Percentiles rank a stretch among this genome's conserved stretches.
Conservation (phyloP, 805 yeast species). For the Cyberlindnera euphorbiae region DNA sequence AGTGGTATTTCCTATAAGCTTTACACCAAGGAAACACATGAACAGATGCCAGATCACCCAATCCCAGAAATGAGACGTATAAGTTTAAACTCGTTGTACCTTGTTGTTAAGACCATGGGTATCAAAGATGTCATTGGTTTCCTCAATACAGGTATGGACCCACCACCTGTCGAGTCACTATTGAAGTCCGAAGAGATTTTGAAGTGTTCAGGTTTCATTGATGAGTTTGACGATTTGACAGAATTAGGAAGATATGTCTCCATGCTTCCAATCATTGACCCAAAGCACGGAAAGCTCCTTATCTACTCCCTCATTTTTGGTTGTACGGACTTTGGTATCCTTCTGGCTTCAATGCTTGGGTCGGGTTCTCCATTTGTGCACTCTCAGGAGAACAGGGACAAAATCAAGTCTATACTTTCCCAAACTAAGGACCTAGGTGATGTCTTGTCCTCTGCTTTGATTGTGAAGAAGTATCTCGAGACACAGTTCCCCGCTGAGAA, state of each 20-base stretch:
- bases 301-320: conserved; percentile 81
- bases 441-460: conserved; percentile 58
- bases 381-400: conserved; percentile 59
- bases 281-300: conserved; percentile 77
- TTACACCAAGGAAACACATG: conserved; percentile 60
- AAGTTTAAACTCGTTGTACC: conserved; percentile 74
- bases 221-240: conserved; percentile 47
- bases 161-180: conserved; percentile 50
- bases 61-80: conserved; percentile 87
- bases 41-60: conserved; percentile 64
- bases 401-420: conserved; percentile 42
- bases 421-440: conserved; percentile 61
- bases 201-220: conserved; percentile 69
- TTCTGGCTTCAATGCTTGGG: conserved; percentile 73
- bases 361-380: conserved; percentile 70
- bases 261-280: conserved; percentile 75
- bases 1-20: conserved; percentile 78
- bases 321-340: conserved; percentile 69
- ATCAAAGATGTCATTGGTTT: conserved; percentile 65
- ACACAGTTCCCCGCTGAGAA: conserved; percentile 23
- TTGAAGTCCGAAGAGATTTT: conserved; percentile 41
- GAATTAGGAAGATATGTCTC: conserved; percentile 78
- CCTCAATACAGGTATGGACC: conserved; percentile 71
- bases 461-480: conserved; percentile 48
- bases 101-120: conserved; percentile 88